Percentiles rank a stretch among this genome's conserved stretches.
phyloP scores from a whole-genome alignment of 2,329 filamentous ascomycete species.

The Talaromyces sp. region DNA sequence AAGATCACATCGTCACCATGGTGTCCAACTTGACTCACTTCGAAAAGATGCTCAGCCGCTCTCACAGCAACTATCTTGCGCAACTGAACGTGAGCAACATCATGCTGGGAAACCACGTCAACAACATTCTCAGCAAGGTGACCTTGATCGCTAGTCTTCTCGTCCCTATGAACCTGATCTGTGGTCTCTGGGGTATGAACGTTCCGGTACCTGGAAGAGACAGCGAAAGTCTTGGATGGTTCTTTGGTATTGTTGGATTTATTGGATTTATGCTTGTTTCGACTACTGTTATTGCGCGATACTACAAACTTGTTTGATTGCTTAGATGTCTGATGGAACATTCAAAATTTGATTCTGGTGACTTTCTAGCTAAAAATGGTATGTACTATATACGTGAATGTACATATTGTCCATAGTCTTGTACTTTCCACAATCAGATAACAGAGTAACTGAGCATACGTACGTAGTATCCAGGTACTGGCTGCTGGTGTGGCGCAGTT shows the following conservation, averaged over 20 bases:
- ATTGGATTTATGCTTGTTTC: constrained; percentile 44
- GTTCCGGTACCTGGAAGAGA: constrained; percentile 47
- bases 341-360: neutral
- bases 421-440: neutral
- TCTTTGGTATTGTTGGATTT: constrained; percentile 51
- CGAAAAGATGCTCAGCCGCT: constrained; percentile 93
- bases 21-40: constrained; percentile 94
- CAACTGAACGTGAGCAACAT: constrained; percentile 92
- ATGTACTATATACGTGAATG: neutral
- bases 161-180: constrained; percentile 93
- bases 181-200: constrained; percentile 57
- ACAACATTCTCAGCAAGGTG: constrained; percentile 89
- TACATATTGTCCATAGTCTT: neutral
- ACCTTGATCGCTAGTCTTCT: constrained; percentile 91
- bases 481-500: neutral
- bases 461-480: too few relatives aligned
- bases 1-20: constrained; percentile 99
- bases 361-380: neutral
- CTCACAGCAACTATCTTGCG: constrained; percentile 93
- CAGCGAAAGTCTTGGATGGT: constrained; percentile 43
- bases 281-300: constrained; percentile 41
- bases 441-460: neutral
- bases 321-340: constrained; percentile 2
- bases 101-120: constrained; percentile 80
- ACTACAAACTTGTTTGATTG: constrained; percentile 42